A percentile compares a stretch with the other conserved stretches of the same genome.
phyloP scores from a whole-genome alignment of 306 rosid genomes.

The Senna siamea region DNA sequence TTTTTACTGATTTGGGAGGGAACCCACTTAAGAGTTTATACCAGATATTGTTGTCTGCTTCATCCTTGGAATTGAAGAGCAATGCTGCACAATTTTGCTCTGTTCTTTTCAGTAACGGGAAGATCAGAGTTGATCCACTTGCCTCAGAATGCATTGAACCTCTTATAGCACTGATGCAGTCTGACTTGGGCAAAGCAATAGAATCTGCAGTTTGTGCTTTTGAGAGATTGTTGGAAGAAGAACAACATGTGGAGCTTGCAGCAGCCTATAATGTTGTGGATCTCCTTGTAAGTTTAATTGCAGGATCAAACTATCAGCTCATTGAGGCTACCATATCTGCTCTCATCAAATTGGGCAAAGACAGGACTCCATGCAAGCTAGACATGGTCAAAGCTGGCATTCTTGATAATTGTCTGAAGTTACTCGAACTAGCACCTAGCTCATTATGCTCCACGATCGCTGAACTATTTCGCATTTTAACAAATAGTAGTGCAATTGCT shows the following conservation, averaged over 20 bases:
- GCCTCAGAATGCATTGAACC: slow-evolving; percentile 79
- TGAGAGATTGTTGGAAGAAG: slow-evolving; percentile 88
- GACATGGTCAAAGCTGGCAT: slow-evolving; percentile 90
- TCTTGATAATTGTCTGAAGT: slow-evolving; percentile 73
- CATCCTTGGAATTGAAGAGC: slow-evolving; percentile 76
- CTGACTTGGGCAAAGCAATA: slow-evolving; percentile 62
- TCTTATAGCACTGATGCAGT: slow-evolving; percentile 75
- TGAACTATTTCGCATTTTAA: slow-evolving; percentile 89
- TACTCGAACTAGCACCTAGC: slow-evolving; percentile 80
- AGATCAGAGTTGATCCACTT: slow-evolving; percentile 74
- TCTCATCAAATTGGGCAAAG: slow-evolving; percentile 89
- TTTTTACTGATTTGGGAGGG: slow-evolving; percentile 76
- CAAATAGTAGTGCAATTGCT: slow-evolving; percentile 90
- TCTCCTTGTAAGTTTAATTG: slow-evolving; percentile 83
- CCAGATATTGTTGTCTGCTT: slow-evolving; percentile 71
- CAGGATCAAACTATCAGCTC: slow-evolving; percentile 76
- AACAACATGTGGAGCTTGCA: slow-evolving; percentile 83
- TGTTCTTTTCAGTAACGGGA: slow-evolving; percentile 65
- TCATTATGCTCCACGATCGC: slow-evolving; percentile 91
- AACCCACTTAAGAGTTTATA: slow-evolving; percentile 75
- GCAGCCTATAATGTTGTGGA: slow-evolving; percentile 71
- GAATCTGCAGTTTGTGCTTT: slow-evolving; percentile 92
- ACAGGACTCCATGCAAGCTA: slow-evolving; percentile 76
- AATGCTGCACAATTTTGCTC: slow-evolving; percentile 83
- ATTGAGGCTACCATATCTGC: slow-evolving; percentile 78